phyloP scores from a whole-genome alignment of 148 eudicot genomes.

The Fagopyrum homotropicum region DNA sequence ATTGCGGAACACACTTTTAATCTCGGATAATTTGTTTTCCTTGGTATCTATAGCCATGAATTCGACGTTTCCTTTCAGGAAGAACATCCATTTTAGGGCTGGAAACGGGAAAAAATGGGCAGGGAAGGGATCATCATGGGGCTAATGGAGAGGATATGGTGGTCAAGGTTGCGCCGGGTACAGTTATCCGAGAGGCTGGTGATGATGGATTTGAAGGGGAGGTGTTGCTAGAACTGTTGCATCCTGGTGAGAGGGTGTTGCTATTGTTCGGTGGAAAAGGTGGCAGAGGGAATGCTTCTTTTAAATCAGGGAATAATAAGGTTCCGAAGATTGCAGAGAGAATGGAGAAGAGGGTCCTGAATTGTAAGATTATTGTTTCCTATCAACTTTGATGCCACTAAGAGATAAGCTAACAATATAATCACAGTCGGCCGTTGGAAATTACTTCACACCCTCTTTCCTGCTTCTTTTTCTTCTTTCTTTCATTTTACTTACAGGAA shows the following conservation, averaged over 20 bases:
- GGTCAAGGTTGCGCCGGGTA: slow-evolving; percentile 90
- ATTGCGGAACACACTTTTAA: no score
- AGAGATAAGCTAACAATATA: not conserved
- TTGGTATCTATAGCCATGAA: slow-evolving; percentile 39
- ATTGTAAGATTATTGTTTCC: slow-evolving; percentile 41
- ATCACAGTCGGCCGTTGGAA: not conserved
- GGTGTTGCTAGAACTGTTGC: slow-evolving; percentile 76
- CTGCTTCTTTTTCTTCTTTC: not conserved
- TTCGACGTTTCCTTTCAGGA: slow-evolving; percentile 77
- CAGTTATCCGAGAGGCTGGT: slow-evolving; percentile 66
- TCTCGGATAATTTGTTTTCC: no score
- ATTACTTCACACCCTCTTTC: not conserved
- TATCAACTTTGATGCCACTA: not conserved
- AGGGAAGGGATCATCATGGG: slow-evolving; percentile 66
- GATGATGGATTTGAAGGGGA: slow-evolving; percentile 49
- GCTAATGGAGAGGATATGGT: slow-evolving; percentile 83
- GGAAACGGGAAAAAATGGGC: slow-evolving; percentile 78
- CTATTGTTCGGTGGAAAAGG: slow-evolving; percentile 87
- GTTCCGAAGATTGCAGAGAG: slow-evolving; percentile 85
- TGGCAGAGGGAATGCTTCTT: slow-evolving; percentile 92
- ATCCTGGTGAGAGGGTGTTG: slow-evolving; percentile 76
- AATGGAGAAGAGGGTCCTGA: slow-evolving; percentile 89
- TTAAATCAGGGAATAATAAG: slow-evolving; percentile 80
- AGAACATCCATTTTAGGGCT: slow-evolving; percentile 69
- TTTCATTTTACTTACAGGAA: no score